phyloP scores from a whole-genome alignment of 2,329 filamentous ascomycete species.

The Ceratocystis alfenasii region DNA sequence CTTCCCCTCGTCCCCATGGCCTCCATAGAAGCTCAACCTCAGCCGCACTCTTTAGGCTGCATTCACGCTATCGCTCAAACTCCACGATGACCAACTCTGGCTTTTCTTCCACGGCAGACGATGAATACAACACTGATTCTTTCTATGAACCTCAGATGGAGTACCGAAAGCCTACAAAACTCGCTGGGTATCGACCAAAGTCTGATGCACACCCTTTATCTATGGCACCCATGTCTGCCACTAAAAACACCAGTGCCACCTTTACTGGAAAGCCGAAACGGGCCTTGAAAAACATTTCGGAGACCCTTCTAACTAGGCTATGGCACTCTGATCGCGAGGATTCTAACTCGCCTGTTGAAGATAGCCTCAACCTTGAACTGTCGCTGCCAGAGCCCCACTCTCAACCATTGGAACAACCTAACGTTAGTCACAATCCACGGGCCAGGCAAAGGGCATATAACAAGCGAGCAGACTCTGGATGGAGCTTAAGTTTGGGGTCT shows the following conservation, averaged over 20 bases:
- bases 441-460: neutral
- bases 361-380: neutral
- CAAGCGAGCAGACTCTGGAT: slow-evolving; percentile 15
- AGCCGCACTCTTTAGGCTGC: neutral
- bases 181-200: neutral
- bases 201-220: neutral
- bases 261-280: neutral
- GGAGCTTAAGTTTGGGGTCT: slow-evolving; percentile 16
- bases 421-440: neutral
- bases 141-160: neutral
- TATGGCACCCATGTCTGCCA: neutral
- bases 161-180: slow-evolving; percentile 5
- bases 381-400: neutral
- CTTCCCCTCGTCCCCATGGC: neutral
- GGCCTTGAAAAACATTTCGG: slow-evolving; percentile 11
- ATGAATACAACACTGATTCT: slow-evolving; percentile 9
- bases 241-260: neutral
- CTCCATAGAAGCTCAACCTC: neutral
- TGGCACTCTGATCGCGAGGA: slow-evolving; percentile 2
- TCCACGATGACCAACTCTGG: neutral
- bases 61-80: neutral
- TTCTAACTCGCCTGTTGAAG: neutral
- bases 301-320: slow-evolving; percentile 6
- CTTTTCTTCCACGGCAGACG: slow-evolving; percentile 8
- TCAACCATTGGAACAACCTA: neutral